These are phyloP conservation scores for Collariella sp. DNA, from an alignment of 495 filamentous ascomycete genomes.

Conservation along the genomic window DNA sequence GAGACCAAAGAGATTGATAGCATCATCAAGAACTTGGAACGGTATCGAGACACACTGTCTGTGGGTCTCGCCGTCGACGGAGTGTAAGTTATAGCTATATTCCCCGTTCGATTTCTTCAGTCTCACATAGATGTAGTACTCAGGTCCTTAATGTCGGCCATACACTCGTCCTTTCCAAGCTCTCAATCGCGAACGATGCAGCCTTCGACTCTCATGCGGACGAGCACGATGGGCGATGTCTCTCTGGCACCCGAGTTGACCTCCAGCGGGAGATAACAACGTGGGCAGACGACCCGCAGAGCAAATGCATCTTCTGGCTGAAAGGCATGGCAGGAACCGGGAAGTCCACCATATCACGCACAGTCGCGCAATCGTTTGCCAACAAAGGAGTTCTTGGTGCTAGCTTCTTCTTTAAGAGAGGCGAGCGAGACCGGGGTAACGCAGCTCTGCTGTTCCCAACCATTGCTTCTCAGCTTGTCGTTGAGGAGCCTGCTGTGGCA, in stretches of 20 bases:
- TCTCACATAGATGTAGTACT: neutral
- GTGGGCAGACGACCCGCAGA: conserved; percentile 12
- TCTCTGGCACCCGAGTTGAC: conserved; percentile 22
- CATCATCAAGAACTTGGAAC: neutral
- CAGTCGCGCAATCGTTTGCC: conserved; percentile 25
- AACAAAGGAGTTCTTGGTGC: conserved; percentile 19
- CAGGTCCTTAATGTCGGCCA: neutral
- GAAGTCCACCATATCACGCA: conserved; percentile 39
- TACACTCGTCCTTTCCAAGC: neutral
- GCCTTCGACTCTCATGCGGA: conserved; percentile 25
- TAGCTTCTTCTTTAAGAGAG: conserved; percentile 48
- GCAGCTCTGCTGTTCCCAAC: conserved; percentile 39
- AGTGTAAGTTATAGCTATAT: neutral
- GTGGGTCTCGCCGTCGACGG: neutral
- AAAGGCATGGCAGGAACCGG: conserved; percentile 41
- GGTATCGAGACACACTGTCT: neutral
- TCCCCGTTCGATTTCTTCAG: neutral
- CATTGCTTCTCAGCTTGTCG: conserved; percentile 35
- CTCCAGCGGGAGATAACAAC: conserved; percentile 16
- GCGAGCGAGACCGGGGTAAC: conserved; percentile 35
- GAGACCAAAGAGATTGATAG: neutral
- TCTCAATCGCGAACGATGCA: conserved; percentile 14
- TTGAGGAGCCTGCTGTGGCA: conserved; percentile 21
- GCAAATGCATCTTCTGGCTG: conserved; percentile 35
- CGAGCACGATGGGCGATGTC: conserved; percentile 23